Conservation (phyloP, 441 rosid genomes). For the Adansonia rubrostipa region DNA sequence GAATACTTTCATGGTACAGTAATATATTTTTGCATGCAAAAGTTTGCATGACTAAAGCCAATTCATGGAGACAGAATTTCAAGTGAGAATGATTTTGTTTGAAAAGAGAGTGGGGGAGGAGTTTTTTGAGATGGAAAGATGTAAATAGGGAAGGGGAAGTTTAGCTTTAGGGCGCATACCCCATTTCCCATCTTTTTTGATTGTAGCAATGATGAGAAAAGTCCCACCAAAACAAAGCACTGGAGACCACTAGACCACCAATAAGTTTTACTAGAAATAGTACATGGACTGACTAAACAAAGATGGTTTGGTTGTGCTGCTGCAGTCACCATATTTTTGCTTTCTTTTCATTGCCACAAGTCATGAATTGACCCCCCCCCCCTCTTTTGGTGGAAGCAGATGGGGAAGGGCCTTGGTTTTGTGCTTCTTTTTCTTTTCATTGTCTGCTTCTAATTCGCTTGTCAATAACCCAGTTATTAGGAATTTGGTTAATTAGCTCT, state of each 20-base stretch:
- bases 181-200: slow-evolving; percentile 43
- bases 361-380: neutral
- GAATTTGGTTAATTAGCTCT: neutral
- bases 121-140: slow-evolving; percentile 37
- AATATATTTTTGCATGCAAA: slow-evolving; percentile 22
- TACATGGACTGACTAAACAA: slow-evolving; percentile 29
- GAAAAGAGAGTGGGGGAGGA: slow-evolving; percentile 45
- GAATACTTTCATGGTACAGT: neutral
- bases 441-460: slow-evolving; percentile 34
- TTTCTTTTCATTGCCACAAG: slow-evolving; percentile 37
- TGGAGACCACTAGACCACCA: slow-evolving; percentile 18
- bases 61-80: slow-evolving; percentile 75
- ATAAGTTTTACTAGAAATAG: slow-evolving; percentile 41
- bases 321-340: slow-evolving; percentile 34
- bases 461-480: slow-evolving; percentile 21
- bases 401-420: slow-evolving; percentile 31
- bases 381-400: slow-evolving; percentile 35
- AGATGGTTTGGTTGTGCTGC: slow-evolving; percentile 8
- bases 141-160: slow-evolving; percentile 1
- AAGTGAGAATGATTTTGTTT: slow-evolving; percentile 63
- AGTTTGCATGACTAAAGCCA: slow-evolving; percentile 44
- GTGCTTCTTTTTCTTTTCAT: slow-evolving; percentile 32
- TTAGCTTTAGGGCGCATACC: slow-evolving; percentile 21
- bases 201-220: slow-evolving; percentile 68
- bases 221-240: slow-evolving; percentile 45